phyloP scores from a whole-genome alignment of 1,284 basidiomycete species.

The Wallemia ichthyophaga region DNA sequence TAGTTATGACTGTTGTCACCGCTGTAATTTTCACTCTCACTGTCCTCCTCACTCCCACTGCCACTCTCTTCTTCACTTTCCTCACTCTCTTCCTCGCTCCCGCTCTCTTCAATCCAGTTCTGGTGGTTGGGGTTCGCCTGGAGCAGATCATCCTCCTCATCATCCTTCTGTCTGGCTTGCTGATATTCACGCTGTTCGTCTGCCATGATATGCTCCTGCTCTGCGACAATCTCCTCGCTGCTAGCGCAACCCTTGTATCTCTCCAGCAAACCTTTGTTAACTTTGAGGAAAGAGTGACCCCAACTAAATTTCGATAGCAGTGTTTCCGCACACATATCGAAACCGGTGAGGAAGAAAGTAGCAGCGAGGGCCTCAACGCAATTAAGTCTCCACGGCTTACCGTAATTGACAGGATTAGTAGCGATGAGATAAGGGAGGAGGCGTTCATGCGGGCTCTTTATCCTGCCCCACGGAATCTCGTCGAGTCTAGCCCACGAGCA shows the following conservation, averaged over 20 bases:
- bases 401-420: slow-evolving; percentile 81
- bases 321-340: slow-evolving; percentile 42
- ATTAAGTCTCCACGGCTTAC: slow-evolving; percentile 67
- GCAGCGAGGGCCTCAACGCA: slow-evolving; percentile 81
- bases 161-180: slow-evolving; percentile 21
- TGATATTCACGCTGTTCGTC: slow-evolving; percentile 36
- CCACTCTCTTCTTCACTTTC: slow-evolving; percentile 6
- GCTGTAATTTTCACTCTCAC: slow-evolving; percentile 6
- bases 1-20: not conserved
- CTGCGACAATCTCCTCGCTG: slow-evolving; percentile 28
- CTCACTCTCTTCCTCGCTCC: slow-evolving; percentile 3
- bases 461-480: slow-evolving; percentile 79
- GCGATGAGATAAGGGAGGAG: slow-evolving; percentile 68
- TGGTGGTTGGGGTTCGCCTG: slow-evolving; percentile 28
- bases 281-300: slow-evolving; percentile 53
- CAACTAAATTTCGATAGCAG: slow-evolving; percentile 54
- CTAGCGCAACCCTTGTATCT: slow-evolving; percentile 38
- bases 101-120: slow-evolving; percentile 4
- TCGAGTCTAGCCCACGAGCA: slow-evolving; percentile 88
- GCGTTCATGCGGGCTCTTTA: slow-evolving; percentile 70
- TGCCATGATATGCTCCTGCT: slow-evolving; percentile 40
- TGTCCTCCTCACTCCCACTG: slow-evolving; percentile 3
- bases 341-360: slow-evolving; percentile 68
- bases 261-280: slow-evolving; percentile 43
- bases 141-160: slow-evolving; percentile 23